Conservation (phyloP, 1,284 basidiomycete genomes). For the Pseudozyma tsukubaensis region DNA sequence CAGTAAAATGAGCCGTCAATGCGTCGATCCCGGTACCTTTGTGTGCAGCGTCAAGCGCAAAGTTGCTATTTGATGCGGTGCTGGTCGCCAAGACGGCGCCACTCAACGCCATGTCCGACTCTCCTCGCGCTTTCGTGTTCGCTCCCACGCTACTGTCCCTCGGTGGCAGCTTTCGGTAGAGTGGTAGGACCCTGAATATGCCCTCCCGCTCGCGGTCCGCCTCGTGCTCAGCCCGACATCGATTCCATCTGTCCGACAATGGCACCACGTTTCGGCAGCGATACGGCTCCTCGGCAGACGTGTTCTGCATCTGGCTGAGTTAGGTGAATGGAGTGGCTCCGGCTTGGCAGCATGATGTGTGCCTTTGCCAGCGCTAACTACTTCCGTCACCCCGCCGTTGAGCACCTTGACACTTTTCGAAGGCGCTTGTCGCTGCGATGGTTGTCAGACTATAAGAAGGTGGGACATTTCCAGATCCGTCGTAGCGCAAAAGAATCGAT, state of each 20-base stretch:
- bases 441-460: slow-evolving; percentile 27
- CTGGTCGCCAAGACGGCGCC: slow-evolving; percentile 6
- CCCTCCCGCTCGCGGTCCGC: too few species aligned
- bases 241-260: too few species aligned
- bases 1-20: background rate
- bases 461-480: background rate
- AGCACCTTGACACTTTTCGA: background rate
- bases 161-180: too few species aligned
- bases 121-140: background rate
- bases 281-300: background rate
- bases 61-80: background rate
- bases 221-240: too few species aligned
- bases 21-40: background rate
- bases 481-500: background rate
- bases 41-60: background rate
- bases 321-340: background rate
- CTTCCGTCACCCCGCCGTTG: background rate
- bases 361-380: slow-evolving; percentile 1
- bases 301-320: background rate
- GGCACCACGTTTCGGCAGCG: slow-evolving; percentile 2
- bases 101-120: background rate
- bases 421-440: background rate
- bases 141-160: background rate
- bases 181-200: too few species aligned
- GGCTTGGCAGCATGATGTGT: slow-evolving; percentile 3